Percentiles rank a stretch among this genome's conserved stretches.
Evolutionary conservation across 1,284 basidiomycete species (phyloP).

Genomic region (Malassezia furfur): DNA sequence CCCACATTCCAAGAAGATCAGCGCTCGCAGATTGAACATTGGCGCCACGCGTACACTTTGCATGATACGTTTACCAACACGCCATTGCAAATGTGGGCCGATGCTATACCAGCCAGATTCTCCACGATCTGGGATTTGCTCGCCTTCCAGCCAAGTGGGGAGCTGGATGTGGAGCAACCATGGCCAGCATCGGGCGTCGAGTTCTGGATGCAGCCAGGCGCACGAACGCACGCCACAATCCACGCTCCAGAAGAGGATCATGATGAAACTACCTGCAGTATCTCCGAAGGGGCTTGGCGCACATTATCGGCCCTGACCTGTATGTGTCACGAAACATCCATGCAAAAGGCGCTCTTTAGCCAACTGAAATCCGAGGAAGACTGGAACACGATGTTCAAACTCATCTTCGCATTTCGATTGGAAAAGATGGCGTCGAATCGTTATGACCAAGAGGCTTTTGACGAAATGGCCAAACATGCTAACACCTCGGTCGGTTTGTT

Average conservation of each 20-base stretch:
- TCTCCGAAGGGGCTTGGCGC: slow-evolving; percentile 13
- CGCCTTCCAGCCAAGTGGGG: neutral
- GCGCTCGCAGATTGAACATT: neutral
- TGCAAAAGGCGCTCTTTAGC: neutral
- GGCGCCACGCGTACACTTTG: neutral
- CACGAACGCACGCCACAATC: neutral
- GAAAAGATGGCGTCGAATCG: too few relatives aligned
- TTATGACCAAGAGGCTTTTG: too few relatives aligned
- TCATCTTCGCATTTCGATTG: neutral
- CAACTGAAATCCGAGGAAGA: neutral
- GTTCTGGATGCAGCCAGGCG: slow-evolving; percentile 3
- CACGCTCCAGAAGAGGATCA: neutral
- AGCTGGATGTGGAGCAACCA: too few relatives aligned
- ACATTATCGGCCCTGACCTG: neutral
- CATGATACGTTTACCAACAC: neutral
- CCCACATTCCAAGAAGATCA: neutral
- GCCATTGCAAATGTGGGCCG: neutral
- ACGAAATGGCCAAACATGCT: too few relatives aligned
- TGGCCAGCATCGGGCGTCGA: neutral
- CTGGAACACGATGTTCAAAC: neutral
- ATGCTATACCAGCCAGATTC: neutral
- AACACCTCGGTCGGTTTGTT: too few relatives aligned
- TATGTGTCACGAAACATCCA: neutral
- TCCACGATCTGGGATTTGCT: neutral
- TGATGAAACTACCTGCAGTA: neutral